phyloP scores from a whole-genome alignment of 2,329 filamentous ascomycete genomes.

The Hymenoscyphus repandus region DNA sequence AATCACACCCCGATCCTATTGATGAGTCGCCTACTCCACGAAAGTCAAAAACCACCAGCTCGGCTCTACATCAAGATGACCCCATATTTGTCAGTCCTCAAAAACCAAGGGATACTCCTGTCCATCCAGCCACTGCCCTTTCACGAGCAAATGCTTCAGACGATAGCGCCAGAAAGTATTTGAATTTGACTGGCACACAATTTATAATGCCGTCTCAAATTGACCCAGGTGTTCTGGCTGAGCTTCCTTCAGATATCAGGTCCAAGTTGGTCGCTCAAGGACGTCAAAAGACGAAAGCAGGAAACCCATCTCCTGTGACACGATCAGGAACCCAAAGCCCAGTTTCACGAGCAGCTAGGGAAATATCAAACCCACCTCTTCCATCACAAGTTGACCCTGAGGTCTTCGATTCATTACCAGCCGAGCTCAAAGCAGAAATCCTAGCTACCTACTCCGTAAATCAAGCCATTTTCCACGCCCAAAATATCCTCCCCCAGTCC shows the following conservation, averaged over 20 bases:
- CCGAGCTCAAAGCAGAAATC: conserved; percentile 80
- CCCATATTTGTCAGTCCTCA: conserved; percentile 51
- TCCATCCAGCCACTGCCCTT: conserved; percentile 50
- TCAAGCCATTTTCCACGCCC: conserved; percentile 2
- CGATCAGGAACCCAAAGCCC: conserved; percentile 26
- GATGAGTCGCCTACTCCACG: conserved; percentile 25
- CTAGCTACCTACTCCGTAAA: conserved; percentile 59
- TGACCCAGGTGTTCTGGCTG: conserved; percentile 75
- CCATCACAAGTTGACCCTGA: conserved; percentile 81
- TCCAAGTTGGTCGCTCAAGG: conserved; percentile 64
- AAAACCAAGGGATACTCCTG: conserved; percentile 40
- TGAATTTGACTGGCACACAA: conserved; percentile 83
- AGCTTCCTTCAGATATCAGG: conserved; percentile 79
- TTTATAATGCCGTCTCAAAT: conserved; percentile 84
- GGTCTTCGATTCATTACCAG: conserved; percentile 75
- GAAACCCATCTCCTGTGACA: conserved; percentile 31
- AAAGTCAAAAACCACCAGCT: conserved; percentile 17
- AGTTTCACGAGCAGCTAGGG: neutral
- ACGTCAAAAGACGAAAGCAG: conserved; percentile 22
- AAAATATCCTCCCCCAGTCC: conserved; percentile 38
- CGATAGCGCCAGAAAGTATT: conserved; percentile 54
- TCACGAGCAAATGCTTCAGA: conserved; percentile 42
- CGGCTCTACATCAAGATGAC: conserved; percentile 32
- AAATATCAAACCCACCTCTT: conserved; percentile 28
- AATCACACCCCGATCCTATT: conserved; percentile 22